phyloP scores from a whole-genome alignment of 148 eudicot species.

The Rhododendron williamsianum region DNA sequence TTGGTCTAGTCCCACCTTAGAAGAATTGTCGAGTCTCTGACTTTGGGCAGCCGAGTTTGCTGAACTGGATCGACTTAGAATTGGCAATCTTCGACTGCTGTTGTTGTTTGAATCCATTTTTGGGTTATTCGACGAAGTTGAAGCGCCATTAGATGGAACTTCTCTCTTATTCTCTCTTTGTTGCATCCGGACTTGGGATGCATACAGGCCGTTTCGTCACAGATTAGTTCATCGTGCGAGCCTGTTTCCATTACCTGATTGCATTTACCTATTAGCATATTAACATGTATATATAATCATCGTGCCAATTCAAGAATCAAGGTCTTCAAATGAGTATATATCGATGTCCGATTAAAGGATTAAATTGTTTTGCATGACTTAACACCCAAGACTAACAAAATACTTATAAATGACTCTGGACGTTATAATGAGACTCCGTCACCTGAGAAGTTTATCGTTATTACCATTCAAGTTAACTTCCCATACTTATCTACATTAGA shows the following conservation, averaged over 20 bases:
- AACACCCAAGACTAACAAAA: too few relatives aligned
- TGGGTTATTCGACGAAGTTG: neutral
- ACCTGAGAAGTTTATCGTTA: neutral
- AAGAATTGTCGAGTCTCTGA: neutral
- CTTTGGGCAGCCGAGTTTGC: neutral
- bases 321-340: too few relatives aligned
- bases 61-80: neutral
- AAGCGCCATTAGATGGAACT: neutral
- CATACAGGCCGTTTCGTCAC: neutral
- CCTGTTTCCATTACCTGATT: neutral
- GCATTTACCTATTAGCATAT: neutral
- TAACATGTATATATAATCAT: neutral
- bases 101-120: neutral
- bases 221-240: neutral
- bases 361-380: too few relatives aligned
- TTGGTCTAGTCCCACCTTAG: neutral
- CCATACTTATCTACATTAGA: neutral
- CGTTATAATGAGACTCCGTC: neutral
- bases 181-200: neutral
- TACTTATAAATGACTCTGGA: neutral
- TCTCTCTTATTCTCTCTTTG: neutral
- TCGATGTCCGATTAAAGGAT: too few relatives aligned
- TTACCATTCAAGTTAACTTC: neutral
- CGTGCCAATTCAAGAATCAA: neutral
- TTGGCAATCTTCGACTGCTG: neutral